Evolutionary conservation across 2,329 filamentous ascomycete genomes (phyloP).

Genomic region (Aureobasidium sp.): DNA sequence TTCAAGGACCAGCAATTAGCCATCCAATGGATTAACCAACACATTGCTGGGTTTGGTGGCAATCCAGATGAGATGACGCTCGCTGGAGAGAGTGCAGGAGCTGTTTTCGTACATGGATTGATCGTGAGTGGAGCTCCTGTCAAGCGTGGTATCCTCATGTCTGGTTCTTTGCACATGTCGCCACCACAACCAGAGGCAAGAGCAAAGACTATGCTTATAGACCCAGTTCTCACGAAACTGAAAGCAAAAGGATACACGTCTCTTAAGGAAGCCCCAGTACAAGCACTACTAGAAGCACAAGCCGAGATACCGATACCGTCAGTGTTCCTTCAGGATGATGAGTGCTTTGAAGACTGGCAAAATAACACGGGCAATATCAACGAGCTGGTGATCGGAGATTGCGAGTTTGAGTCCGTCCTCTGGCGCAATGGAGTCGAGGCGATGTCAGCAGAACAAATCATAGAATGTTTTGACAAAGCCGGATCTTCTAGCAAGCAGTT

Average conservation of each 20-base stretch:
- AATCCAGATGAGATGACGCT: slow-evolving; percentile 33
- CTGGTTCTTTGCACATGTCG: slow-evolving; percentile 37
- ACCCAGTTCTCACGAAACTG: slow-evolving; percentile 18
- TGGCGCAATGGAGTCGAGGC: slow-evolving; percentile 38
- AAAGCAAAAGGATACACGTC: slow-evolving; percentile 20
- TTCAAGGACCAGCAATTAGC: slow-evolving; percentile 25
- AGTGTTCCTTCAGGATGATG: slow-evolving; percentile 36
- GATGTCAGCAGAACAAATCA: slow-evolving; percentile 28
- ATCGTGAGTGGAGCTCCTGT: slow-evolving; percentile 27
- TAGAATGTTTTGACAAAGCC: slow-evolving; percentile 28
- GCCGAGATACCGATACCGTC: slow-evolving; percentile 32
- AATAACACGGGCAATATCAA: slow-evolving; percentile 26
- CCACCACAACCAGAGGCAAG: slow-evolving; percentile 32
- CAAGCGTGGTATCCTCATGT: slow-evolving; percentile 32
- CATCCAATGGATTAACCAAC: slow-evolving; percentile 27
- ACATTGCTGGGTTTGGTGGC: slow-evolving; percentile 30
- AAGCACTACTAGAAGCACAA: slow-evolving; percentile 29
- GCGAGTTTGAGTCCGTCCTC: slow-evolving; percentile 36
- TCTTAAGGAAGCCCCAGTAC: slow-evolving; percentile 26
- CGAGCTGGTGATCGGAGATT: slow-evolving; percentile 36
- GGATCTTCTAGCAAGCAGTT: slow-evolving; percentile 27
- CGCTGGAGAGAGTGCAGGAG: slow-evolving; percentile 40
- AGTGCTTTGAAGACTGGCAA: slow-evolving; percentile 32
- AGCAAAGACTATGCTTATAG: slow-evolving; percentile 26
- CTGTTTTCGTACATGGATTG: slow-evolving; percentile 39